Conservation (phyloP, 2,329 filamentous ascomycete genomes). For the Ophiostoma montium region DNA sequence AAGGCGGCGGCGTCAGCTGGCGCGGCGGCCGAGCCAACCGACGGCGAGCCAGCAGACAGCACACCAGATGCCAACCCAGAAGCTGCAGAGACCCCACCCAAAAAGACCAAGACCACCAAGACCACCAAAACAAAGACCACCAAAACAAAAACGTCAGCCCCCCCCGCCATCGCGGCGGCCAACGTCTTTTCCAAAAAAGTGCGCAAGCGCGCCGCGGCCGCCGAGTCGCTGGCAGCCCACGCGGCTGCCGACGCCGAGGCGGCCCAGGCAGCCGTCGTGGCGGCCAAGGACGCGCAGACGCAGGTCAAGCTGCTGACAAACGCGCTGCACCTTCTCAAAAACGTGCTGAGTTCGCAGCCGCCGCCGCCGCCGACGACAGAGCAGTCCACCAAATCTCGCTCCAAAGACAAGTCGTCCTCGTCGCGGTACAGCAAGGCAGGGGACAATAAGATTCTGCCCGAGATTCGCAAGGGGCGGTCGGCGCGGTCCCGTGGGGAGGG, state of each 20-base stretch:
- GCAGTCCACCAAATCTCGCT: no score
- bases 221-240: background rate
- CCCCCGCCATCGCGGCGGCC: background rate
- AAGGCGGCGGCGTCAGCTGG: background rate
- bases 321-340: conserved; percentile 24
- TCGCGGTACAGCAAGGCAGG: no score
- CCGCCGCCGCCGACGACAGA: background rate
- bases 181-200: background rate
- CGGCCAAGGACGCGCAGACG: conserved; percentile 1
- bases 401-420: no score
- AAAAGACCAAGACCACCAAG: background rate
- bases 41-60: no score
- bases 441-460: no score
- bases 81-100: no score
- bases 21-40: no score
- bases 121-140: background rate
- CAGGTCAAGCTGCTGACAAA: conserved; percentile 23
- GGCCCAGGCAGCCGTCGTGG: background rate
- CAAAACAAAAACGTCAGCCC: background rate
- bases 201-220: background rate
- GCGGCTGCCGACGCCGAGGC: conserved; percentile 1
- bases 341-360: conserved; percentile 18
- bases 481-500: no score
- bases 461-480: no score
- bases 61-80: no score